A percentile compares a stretch with the other conserved stretches of the same genome.
Evolutionary conservation across 140 eudicot species (phyloP).

Genomic region (Oenanthe javanica): DNA sequence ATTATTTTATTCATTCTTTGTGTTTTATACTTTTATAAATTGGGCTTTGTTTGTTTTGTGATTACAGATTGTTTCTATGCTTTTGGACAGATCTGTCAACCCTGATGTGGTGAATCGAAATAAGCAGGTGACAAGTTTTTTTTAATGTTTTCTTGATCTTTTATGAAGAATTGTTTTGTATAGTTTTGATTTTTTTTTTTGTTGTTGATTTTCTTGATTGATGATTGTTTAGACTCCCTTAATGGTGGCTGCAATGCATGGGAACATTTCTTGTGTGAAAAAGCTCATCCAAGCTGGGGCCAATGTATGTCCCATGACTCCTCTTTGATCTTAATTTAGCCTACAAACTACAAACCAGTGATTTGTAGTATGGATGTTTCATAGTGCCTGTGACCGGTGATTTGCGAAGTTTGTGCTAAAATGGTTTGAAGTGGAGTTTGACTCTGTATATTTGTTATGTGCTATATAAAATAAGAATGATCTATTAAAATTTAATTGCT

Average conservation of each 20-base stretch:
- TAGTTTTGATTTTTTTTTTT: conserved; percentile 1
- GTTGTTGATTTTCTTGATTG: conserved; percentile 10
- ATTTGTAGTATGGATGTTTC: not conserved
- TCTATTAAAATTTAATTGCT: not conserved
- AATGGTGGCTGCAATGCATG: conserved; percentile 99
- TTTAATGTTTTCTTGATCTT: not conserved
- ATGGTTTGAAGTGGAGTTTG: not conserved
- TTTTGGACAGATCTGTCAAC: conserved; percentile 61
- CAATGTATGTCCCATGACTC: conserved; percentile 46
- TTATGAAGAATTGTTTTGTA: not conserved
- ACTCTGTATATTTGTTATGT: not conserved
- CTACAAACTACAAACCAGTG: not conserved
- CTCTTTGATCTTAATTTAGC: not conserved
- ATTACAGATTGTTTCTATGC: conserved; percentile 53
- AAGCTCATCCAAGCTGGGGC: conserved; percentile 91
- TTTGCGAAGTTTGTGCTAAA: not conserved
- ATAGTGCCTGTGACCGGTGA: no score
- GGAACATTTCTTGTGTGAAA: conserved; percentile 73
- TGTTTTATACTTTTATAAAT: conserved; percentile 7
- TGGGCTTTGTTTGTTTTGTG: conserved; percentile 10
- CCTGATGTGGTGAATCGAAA: conserved; percentile 81
- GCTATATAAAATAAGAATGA: not conserved
- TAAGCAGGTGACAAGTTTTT: conserved; percentile 49
- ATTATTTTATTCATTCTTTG: conserved; percentile 12
- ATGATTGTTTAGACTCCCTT: conserved; percentile 77